Percentiles rank a stretch among this genome's conserved stretches.
Evolutionary conservation across 2,329 filamentous ascomycete genomes (phyloP).

Genomic region (Sclerotinia sclerotiorum): DNA sequence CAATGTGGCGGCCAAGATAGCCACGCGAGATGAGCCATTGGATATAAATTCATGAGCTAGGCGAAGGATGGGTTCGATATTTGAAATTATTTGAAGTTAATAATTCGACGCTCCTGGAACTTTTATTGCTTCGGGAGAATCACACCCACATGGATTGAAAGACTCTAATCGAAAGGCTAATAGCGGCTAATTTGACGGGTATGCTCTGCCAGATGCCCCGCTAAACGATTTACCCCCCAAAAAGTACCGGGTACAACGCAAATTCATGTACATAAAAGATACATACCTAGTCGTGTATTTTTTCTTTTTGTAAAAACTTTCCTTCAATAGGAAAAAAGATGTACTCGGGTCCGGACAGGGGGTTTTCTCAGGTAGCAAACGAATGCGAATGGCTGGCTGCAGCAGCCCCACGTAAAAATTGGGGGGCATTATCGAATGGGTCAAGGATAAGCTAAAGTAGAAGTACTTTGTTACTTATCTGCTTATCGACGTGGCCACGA

Average conservation of each 20-base stretch:
- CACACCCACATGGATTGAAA: conserved; percentile 1
- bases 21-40: conserved; percentile 9
- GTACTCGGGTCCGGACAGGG: conserved; percentile 17
- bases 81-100: conserved; percentile 1
- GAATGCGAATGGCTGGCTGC: conserved; percentile 14
- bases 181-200: conserved; percentile 12
- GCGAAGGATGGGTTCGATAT: conserved; percentile 13
- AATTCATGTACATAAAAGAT: conserved; percentile 5
- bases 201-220: conserved; percentile 10
- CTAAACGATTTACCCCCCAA: background rate
- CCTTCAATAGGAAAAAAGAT: conserved; percentile 8
- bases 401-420: conserved; percentile 10
- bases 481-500: conserved; percentile 18
- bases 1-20: background rate
- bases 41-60: background rate
- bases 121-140: conserved; percentile 7
- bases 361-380: background rate
- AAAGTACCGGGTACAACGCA: background rate
- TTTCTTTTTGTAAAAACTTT: background rate
- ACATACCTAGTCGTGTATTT: background rate
- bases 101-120: background rate
- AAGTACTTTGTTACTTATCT: conserved; percentile 13
- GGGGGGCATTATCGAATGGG: background rate
- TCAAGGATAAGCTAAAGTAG: conserved; percentile 8
- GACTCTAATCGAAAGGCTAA: conserved; percentile 1